phyloP scores from a whole-genome alignment of 2,329 filamentous ascomycete genomes.

The Talaromyces sp. region DNA sequence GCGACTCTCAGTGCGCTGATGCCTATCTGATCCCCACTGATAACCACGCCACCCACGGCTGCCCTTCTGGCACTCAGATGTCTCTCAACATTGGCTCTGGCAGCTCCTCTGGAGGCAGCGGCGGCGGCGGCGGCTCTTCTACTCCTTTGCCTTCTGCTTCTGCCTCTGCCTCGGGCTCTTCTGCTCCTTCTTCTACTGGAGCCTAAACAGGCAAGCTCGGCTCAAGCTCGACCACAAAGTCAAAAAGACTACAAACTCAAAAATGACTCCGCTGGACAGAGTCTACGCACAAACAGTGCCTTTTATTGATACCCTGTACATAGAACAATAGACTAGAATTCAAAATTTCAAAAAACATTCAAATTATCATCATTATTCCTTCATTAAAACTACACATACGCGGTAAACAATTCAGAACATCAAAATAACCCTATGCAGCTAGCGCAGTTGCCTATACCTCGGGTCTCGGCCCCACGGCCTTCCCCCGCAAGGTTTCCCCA shows the following conservation, averaged over 20 bases:
- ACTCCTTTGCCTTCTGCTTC: background rate
- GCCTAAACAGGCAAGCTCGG: background rate
- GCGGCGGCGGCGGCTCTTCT: background rate
- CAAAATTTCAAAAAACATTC: background rate
- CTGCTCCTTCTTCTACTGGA: background rate
- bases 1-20: constrained; percentile 30
- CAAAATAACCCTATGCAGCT: background rate
- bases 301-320: background rate
- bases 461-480: background rate
- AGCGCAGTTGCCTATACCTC: background rate
- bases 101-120: background rate
- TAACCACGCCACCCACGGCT: constrained; percentile 40
- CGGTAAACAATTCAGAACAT: background rate
- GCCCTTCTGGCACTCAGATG: constrained; percentile 32
- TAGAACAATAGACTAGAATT: background rate
- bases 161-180: background rate
- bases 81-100: constrained; percentile 27
- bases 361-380: background rate
- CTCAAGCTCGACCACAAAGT: background rate
- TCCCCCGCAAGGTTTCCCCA: background rate
- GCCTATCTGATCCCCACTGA: constrained; percentile 39
- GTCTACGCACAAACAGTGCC: background rate
- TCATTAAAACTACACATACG: background rate
- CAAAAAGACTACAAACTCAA: background rate
- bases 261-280: background rate